Percentiles rank a stretch among this genome's conserved stretches.
Conservation (phyloP, 371 early-diverging fungal species). For the Mortierella polycephala region DNA sequence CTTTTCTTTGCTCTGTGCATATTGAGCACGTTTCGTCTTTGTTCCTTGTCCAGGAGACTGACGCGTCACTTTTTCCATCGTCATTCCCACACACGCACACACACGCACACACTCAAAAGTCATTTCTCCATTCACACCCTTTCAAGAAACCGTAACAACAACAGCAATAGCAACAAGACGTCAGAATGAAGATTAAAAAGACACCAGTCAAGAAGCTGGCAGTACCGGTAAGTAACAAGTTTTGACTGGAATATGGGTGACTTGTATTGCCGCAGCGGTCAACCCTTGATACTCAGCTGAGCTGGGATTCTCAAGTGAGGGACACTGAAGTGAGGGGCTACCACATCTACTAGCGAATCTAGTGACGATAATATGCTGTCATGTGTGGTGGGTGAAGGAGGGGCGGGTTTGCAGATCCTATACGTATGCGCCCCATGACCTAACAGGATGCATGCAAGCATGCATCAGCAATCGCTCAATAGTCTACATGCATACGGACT, state of each 20-base stretch:
- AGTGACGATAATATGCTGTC: constrained; percentile 19
- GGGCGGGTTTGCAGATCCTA: no score
- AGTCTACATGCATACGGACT: not conserved
- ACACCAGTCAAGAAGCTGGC: constrained; percentile 72
- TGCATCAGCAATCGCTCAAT: not conserved
- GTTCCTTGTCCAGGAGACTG: no score
- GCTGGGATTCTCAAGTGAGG: not conserved
- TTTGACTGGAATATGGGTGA: not conserved
- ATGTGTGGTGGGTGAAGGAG: not conserved
- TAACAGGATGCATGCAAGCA: not conserved
- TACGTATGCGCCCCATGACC: not conserved
- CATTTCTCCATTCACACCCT: no score
- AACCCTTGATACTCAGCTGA: not conserved
- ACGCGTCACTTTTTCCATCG: no score
- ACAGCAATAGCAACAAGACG: not conserved
- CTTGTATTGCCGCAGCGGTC: not conserved
- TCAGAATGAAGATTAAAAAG: constrained; percentile 75
- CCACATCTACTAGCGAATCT: not conserved
- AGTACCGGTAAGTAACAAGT: constrained; percentile 62
- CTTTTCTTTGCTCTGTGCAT: no score
- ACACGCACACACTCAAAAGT: no score
- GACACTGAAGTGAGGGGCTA: not conserved
- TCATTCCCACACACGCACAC: no score
- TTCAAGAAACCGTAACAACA: no score
- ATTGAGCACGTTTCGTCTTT: no score